These are phyloP conservation scores for Phytopythium cucurbitacearum DNA, from an alignment of 352 stramenopile genomes.

Conservation along the genomic window DNA sequence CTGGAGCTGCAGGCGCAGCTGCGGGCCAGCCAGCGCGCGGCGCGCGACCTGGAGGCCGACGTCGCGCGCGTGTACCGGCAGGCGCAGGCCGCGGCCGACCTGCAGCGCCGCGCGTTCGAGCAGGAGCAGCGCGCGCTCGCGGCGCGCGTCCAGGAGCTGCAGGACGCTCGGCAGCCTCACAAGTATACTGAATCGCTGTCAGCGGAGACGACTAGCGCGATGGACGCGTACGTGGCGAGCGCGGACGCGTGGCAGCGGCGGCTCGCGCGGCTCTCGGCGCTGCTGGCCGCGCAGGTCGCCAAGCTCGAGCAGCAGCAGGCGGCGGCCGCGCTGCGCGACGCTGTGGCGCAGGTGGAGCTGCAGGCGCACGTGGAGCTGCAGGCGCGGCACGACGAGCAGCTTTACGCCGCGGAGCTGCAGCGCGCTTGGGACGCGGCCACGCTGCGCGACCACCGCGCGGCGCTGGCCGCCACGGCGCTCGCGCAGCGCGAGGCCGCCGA, in stretches of 20 bases:
- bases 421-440: constrained; percentile 9
- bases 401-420: constrained; percentile 9
- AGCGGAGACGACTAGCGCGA: constrained; percentile 14
- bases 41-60: constrained; percentile 34
- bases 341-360: constrained; percentile 33
- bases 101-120: constrained; percentile 13
- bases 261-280: constrained; percentile 12
- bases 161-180: constrained; percentile 2
- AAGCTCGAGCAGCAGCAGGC: constrained; percentile 27
- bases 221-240: constrained; percentile 30
- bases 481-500: neutral
- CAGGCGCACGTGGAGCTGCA: constrained; percentile 23
- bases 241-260: constrained; percentile 23
- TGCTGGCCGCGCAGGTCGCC: constrained; percentile 15
- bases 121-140: constrained; percentile 14
- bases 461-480: too few relatives aligned
- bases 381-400: neutral
- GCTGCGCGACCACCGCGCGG: neutral
- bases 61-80: constrained; percentile 29
- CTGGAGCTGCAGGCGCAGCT: constrained; percentile 10
- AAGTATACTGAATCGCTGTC: constrained; percentile 1
- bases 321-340: constrained; percentile 19
- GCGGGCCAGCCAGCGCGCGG: constrained; percentile 14
- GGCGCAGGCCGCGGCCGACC: constrained; percentile 28
- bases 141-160: constrained; percentile 9